Base-by-base conservation (phyloP, 2,329 filamentous ascomycete genomes). In the Gremmenia infestans region DNA sequence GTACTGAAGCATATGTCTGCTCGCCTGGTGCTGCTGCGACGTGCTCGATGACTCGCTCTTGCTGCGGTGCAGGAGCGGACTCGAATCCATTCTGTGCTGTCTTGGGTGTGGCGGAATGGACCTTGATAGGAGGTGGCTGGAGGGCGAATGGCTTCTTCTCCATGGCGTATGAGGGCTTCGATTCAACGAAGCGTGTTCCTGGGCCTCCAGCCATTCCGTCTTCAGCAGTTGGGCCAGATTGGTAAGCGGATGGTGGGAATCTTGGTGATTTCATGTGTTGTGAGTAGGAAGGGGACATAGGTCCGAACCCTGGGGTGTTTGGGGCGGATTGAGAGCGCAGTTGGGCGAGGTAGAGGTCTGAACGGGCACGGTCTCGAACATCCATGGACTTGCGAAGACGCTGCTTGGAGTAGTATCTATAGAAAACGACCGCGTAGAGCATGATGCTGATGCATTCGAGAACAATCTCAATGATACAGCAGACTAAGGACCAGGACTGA, bases 321-420 rank as follows among this genome's bases (percentile, higher is more conserved):
- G 93, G 93, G 5, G 91, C 92, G 25, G 91, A 96, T 76, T 97
- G 92, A 19, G 84, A 78, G 64, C 86, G 87, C 43, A 91, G 83
- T 72, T 91, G 88, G 53, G 88, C 91, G 61, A 97, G 89, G 78
- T 97, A 97, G 62, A 99, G 83, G 72, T 97, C 92, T 59, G 89
- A 93, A 60, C 94, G 89, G 63, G 94, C 94, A 70, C 89, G 88
- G 79, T 99, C 94, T 67, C 94, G 91, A 71, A 89, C 79, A 71
- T 96, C 89, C 94, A 99, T 99, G 61, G 91, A 92, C 81, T 97
- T 97, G 74, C 88, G 86, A 60, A 99, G 89, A 71, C 89, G 88
- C 72, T 91, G 88, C 82, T 97, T 99, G 64, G 89, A 91, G 83
- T 92, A 96, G 81, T 96, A 95, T 66, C 94, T 89, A 81, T 96